Base-by-base conservation (phyloP, 73 alveolate genomes). In the Paramecium tetraurelia region DNA sequence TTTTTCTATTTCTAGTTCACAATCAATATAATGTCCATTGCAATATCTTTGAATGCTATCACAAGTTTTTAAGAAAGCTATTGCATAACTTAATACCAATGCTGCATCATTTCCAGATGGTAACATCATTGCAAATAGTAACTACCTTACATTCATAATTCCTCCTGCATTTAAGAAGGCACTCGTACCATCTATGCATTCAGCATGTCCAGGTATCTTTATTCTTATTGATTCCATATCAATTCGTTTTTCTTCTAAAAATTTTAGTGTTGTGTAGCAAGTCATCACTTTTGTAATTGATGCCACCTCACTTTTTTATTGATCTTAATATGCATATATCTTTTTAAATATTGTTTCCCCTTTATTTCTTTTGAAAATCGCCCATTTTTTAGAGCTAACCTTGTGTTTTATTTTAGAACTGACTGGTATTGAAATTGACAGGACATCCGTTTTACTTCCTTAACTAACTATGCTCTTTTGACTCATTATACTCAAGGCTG, bases 91-190 rank as follows among this genome's bases (percentile, higher is more conserved):
- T 89, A 44, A 63, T 7, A 92, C 86, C 7, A 94, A 93, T 69
- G 98, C 96, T 36, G 98, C 98, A 70, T 96, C 98, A 58, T 96
- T 96, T 31, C 98, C 98, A 29, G 96, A 87, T 1, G 98, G 98
- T 20, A 96, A 85, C 96, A 96, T 88, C 21, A 96, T 93, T 1
- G 97, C 98, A 90, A 89, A 94, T 21, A 95, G 92, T 38, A 95
- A 92, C 50, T 94, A 95, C 53, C 72, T 58, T 16, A 96, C 59
- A 38, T 59, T 83, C 14, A 96, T 59, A 29, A 92, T 85, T 38
- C 94, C 87, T 40, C 92, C 95, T 21, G 58, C 92, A 58, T 89
- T 40, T 22, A 96, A 48, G 48, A 68, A 70, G 6, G 98, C 98
- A 18, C 93, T 87, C 2, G 98, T 96, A 12, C 98, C 98, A 18